phyloP scores from a whole-genome alignment of 192 early-diverging fungal species.

The Coemansia sp. region DNA sequence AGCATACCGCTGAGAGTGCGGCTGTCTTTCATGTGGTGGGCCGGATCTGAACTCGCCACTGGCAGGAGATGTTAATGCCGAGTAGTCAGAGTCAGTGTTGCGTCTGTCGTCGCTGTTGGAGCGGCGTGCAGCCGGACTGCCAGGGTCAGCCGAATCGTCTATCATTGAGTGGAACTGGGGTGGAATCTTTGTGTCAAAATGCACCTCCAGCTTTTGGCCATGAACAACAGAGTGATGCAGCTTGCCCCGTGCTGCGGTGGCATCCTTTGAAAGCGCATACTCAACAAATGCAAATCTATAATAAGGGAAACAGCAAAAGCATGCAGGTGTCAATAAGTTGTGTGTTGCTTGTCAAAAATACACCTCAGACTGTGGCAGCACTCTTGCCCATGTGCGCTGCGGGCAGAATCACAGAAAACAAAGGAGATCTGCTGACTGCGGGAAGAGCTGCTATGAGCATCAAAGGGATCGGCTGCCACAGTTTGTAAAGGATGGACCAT shows the following conservation, averaged over 20 bases:
- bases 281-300: constrained; percentile 49
- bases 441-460: too few relatives aligned
- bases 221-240: constrained; percentile 27
- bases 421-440: constrained; percentile 1
- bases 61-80: constrained; percentile 1
- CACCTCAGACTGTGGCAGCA: not conserved
- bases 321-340: constrained; percentile 1
- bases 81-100: not conserved
- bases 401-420: not conserved
- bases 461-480: too few relatives aligned
- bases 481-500: too few relatives aligned
- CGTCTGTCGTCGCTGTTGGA: constrained; percentile 1
- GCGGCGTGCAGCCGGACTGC: not conserved
- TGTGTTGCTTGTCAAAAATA: not conserved
- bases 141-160: constrained; percentile 6
- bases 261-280: constrained; percentile 29
- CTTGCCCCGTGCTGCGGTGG: constrained; percentile 32
- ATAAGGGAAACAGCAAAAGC: constrained; percentile 7
- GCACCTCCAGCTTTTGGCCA: constrained; percentile 30
- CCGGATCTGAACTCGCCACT: constrained; percentile 1
- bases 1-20: not conserved
- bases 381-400: too few relatives aligned
- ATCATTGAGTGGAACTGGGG: constrained; percentile 19
- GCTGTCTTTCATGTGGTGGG: not conserved
- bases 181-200: constrained; percentile 47